Conservation (phyloP, 371 early-diverging fungal species). For the Zopfochytrium polystomum region DNA sequence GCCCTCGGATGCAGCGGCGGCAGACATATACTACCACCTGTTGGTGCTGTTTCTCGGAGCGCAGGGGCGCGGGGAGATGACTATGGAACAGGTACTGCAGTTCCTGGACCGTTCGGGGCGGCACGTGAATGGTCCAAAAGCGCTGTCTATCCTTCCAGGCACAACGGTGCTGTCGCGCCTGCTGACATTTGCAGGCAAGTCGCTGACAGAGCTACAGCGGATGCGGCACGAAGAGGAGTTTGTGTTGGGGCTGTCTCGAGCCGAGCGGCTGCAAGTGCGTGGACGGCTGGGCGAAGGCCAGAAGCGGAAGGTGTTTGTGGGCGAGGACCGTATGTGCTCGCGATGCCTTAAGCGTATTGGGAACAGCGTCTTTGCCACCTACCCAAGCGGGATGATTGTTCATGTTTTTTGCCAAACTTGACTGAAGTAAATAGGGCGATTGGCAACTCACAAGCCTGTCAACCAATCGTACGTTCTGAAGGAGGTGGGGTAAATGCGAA, state of each 20-base stretch:
- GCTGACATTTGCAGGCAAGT: conserved; percentile 65
- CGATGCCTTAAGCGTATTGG: conserved; percentile 75
- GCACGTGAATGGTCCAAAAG: conserved; percentile 57
- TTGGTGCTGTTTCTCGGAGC: conserved; percentile 62
- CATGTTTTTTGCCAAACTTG: conserved; percentile 82
- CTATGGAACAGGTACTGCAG: conserved; percentile 60
- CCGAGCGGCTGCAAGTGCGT: conserved; percentile 65
- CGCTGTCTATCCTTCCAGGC: conserved; percentile 54
- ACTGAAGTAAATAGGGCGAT: too few relatives aligned
- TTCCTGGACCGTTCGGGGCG: conserved; percentile 66
- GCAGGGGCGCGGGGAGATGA: conserved; percentile 42
- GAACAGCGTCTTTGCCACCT: conserved; percentile 74
- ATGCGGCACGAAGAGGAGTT: conserved; percentile 63
- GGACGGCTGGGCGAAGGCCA: conserved; percentile 52
- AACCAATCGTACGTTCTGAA: too few relatives aligned
- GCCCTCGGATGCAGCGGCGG: conserved; percentile 50
- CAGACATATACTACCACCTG: conserved; percentile 65
- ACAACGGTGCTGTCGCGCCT: conserved; percentile 54
- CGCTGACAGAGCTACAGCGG: conserved; percentile 64
- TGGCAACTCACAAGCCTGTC: too few relatives aligned
- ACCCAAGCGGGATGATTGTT: conserved; percentile 69
- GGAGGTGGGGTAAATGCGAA: too few relatives aligned
- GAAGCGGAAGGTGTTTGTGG: conserved; percentile 65
- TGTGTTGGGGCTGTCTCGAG: conserved; percentile 65
- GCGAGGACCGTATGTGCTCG: conserved; percentile 77